Conservation (phyloP, 2,329 filamentous ascomycete species). For the Calonectria montana region DNA sequence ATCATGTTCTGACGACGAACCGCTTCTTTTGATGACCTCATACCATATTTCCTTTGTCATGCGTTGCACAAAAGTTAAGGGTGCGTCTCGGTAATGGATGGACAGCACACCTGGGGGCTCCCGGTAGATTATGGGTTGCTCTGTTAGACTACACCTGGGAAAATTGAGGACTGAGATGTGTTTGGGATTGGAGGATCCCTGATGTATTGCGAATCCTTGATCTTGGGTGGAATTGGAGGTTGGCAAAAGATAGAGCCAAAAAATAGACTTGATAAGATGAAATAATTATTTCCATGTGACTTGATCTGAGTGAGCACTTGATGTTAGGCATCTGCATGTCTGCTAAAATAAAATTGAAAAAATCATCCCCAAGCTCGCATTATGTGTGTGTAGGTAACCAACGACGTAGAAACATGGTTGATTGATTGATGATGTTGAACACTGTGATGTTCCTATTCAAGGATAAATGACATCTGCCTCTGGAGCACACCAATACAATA, state of each 20-base stretch:
- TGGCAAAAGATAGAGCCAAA: slow-evolving; percentile 49
- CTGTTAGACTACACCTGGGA: slow-evolving; percentile 46
- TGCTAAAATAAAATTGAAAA: too few species aligned
- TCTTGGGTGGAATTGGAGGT: slow-evolving; percentile 43
- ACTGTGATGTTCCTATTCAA: too few species aligned
- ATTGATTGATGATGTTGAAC: too few species aligned
- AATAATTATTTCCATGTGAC: slow-evolving; percentile 3
- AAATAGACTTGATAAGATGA: slow-evolving; percentile 47
- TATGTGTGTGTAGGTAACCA: too few species aligned
- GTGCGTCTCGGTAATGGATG: slow-evolving; percentile 51
- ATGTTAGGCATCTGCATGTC: not conserved
- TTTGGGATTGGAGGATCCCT: slow-evolving; percentile 50
- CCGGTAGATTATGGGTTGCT: slow-evolving; percentile 47
- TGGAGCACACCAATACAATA: too few species aligned
- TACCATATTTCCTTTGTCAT: slow-evolving; percentile 51
- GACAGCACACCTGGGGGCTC: slow-evolving; percentile 48
- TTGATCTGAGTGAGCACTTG: not conserved
- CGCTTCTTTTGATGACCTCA: slow-evolving; percentile 46
- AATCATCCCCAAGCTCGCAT: too few species aligned
- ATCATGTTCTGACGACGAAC: slow-evolving; percentile 41
- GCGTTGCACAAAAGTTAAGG: slow-evolving; percentile 51
- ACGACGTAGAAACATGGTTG: too few species aligned
- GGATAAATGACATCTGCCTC: too few species aligned
- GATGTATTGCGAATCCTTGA: slow-evolving; percentile 35
- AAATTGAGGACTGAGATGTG: slow-evolving; percentile 38